Evolutionary conservation across 768 basidiomycete species (phyloP).

Genomic region (Trametes gibbosa): DNA sequence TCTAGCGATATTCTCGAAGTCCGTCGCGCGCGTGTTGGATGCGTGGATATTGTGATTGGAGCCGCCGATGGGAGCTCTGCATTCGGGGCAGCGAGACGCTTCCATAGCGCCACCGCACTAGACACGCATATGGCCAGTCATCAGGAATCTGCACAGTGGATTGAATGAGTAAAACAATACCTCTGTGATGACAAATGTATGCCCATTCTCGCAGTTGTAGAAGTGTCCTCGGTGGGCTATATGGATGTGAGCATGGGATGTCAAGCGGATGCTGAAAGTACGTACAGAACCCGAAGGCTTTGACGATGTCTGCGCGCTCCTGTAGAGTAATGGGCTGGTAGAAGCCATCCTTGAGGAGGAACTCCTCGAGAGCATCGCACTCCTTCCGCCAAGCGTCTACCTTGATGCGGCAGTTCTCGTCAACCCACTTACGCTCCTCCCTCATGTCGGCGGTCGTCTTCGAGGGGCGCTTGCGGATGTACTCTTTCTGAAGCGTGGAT

Average conservation of each 20-base stretch:
- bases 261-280: not conserved
- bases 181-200: slow-evolving; percentile 57
- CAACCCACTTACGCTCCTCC: slow-evolving; percentile 27
- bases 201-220: slow-evolving; percentile 49
- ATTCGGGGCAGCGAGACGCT: slow-evolving; percentile 52
- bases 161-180: slow-evolving; percentile 31
- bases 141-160: too few relatives aligned
- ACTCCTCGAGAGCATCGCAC: slow-evolving; percentile 20
- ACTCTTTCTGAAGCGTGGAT: slow-evolving; percentile 6
- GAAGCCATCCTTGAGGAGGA: slow-evolving; percentile 16
- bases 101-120: slow-evolving; percentile 62
- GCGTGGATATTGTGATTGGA: slow-evolving; percentile 36
- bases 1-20: slow-evolving; percentile 46
- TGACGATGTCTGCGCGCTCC: slow-evolving; percentile 28
- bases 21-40: slow-evolving; percentile 43
- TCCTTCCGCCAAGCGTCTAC: slow-evolving; percentile 22
- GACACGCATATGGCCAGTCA: not conserved
- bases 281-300: slow-evolving; percentile 28
- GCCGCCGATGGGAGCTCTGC: slow-evolving; percentile 53
- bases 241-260: not conserved
- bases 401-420: slow-evolving; percentile 24
- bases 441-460: slow-evolving; percentile 10
- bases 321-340: slow-evolving; percentile 27
- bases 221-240: slow-evolving; percentile 31
- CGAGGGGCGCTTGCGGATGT: slow-evolving; percentile 25